Base-by-base conservation (phyloP, 106 monocot species). In the Amphibolis antarctica region DNA sequence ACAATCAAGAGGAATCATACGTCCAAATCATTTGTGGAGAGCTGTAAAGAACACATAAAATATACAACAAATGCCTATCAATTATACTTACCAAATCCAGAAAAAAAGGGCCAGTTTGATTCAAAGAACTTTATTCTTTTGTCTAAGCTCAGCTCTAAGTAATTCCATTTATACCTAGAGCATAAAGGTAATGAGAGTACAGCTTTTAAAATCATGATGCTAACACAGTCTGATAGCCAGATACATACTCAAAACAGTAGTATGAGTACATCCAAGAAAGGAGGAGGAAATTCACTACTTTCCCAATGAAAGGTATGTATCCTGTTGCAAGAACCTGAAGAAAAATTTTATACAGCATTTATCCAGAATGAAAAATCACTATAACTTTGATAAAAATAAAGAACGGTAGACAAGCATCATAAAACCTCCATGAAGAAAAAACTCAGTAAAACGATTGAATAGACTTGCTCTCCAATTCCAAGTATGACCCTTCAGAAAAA, bases 191-290 rank as follows among this genome's bases (percentile, higher is more conserved):
- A 24, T 7, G 9, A 55, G 3, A 26, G 13, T 42, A 12, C 9
- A 15, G 18, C 23, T 27, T 63, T 53, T 11, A 42, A 20, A 59
- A 7, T 53, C 9, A 17, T 49, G 7, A 36, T 10, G 28, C 14
- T 46, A 19, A 64, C 6, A 30, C 28, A 12, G 11, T 10, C 56
- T 66, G 61, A 60, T 53, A 63, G 45, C 53, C 9, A 2, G 49
- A 55, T 36, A 48, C 94, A 66, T 86, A 94, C 89, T 96, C 96
- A 53, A 96, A 96, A 67, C 96, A 86, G 65, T 90, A 96, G 72
- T 96, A 96, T 4, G 96, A 64, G 76, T 96, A 89, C 81, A 90
- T 86, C 96, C 86, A 96, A 31, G 96, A 82, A 72, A 90, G 84
- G 27, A 96, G 90, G 53, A 90, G 18, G 72, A 89, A 90, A 76